Base-by-base conservation (phyloP, 768 basidiomycete species). In the Dentipellis fragilis region DNA sequence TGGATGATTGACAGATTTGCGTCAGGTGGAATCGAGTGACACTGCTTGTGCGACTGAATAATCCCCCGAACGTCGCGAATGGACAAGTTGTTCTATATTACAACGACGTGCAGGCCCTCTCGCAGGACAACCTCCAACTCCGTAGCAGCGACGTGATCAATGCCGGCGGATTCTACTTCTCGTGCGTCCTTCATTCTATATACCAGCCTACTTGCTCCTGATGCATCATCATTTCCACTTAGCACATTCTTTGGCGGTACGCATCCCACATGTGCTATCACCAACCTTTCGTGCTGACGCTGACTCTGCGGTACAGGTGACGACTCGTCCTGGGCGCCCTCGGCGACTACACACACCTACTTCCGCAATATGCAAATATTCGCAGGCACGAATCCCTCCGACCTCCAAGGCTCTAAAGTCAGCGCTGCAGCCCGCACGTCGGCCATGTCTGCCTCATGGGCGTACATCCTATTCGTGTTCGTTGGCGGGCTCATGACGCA, bases 231-330 rank as follows among this genome's bases (percentile, higher is more conserved):
- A 48, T 12, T 49, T 5, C 49, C 9, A 9, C 22, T 21, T n/a
- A 87, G 86, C 36, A 89, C 87, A 19, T 91, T 92, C 73, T 92
- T 90, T 64, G 89, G 89, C 69, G 90, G 87, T 72, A 59, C 66
- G 57, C 52, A 34, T 22, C 34, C 14, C 22, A 17, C 52, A 29
- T 38, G 19, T 11, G 22, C 35, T n/a, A 16, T 59, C 68, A 57
- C 16, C 49, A 54, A 21, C 49, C 47, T 36, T n/a, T 48, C 9
- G 47, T 51, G 57, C 36, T 19, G 14, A 29, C 29, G 6, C 29
- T 29, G 29, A 3, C 29, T 29, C 29, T 29, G 29, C 6, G 35
- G 38, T 34, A 42, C 60, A 80, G 83, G 85, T 21, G 75, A 75
- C 57, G 87, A 93, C 63, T 55, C 71, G 4, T 77, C 77, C 37